These are phyloP conservation scores for Medicago arabica DNA, from an alignment of 306 rosid species.

Conservation along the genomic window DNA sequence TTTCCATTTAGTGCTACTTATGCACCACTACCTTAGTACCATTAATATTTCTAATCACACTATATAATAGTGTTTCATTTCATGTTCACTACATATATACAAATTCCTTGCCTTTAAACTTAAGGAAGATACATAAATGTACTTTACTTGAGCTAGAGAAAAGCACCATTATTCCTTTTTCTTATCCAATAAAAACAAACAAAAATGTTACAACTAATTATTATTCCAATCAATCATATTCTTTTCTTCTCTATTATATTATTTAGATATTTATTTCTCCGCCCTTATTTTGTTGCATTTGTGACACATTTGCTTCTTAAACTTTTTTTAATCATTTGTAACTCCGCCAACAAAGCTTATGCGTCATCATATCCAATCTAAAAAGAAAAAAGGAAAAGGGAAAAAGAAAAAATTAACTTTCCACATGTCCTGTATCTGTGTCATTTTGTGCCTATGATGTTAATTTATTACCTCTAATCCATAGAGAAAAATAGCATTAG, in stretches of 20 bases:
- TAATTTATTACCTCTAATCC: not conserved
- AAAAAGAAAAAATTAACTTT: conserved; percentile 1
- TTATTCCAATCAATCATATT: conserved; percentile 13
- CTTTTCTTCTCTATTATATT: conserved; percentile 37
- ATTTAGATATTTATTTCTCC: conserved; percentile 43
- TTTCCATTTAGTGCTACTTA: conserved; percentile 44
- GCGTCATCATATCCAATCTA: conserved; percentile 15
- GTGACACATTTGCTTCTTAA: conserved; percentile 34
- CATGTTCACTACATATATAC: not conserved
- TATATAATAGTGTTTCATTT: not conserved
- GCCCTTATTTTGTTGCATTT: conserved; percentile 39
- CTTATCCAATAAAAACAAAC: not conserved
- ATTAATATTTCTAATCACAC: conserved; percentile 7
- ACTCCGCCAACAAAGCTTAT: conserved; percentile 44
- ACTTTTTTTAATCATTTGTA: conserved; percentile 20
- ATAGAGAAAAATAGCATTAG: conserved; percentile 30
- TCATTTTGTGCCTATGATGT: conserved; percentile 36
- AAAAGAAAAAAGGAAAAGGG: conserved; percentile 5
- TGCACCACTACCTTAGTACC: not conserved
- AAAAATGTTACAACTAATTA: not conserved
- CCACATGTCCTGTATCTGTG: conserved; percentile 34
- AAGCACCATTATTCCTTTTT: conserved; percentile 43
- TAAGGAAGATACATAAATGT: conserved; percentile 48
- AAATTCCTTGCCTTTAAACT: conserved; percentile 49
- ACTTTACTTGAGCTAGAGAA: conserved; percentile 51